Evolutionary conservation across 495 filamentous ascomycete species (phyloP).

Genomic region (Xylaria acuta): DNA sequence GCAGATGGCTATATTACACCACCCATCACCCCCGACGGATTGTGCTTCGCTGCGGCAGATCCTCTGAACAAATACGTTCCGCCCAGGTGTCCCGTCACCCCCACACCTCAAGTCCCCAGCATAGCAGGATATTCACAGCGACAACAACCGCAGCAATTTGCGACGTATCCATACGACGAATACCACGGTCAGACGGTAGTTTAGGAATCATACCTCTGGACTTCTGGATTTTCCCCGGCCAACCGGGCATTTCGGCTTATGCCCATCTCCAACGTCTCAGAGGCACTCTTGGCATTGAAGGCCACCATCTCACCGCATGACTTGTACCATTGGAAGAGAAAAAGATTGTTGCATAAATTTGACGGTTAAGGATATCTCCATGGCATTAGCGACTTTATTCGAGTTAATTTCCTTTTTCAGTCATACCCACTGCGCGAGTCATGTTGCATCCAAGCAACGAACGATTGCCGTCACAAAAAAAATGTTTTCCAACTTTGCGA

Average conservation of each 20-base stretch:
- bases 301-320: conserved; percentile 27
- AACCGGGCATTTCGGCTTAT: neutral
- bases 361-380: conserved; percentile 46
- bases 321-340: conserved; percentile 44
- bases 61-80: conserved; percentile 55
- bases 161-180: conserved; percentile 36
- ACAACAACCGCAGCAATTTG: conserved; percentile 35
- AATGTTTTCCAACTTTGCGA: conserved; percentile 41
- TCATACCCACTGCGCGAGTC: conserved; percentile 44
- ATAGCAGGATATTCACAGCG: conserved; percentile 32
- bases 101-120: conserved; percentile 50
- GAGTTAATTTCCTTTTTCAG: conserved; percentile 38
- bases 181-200: conserved; percentile 39
- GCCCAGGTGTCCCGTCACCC: conserved; percentile 60
- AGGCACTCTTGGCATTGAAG: conserved; percentile 17
- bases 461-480: conserved; percentile 42
- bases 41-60: conserved; percentile 58
- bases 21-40: conserved; percentile 91
- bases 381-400: conserved; percentile 46
- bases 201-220: conserved; percentile 29
- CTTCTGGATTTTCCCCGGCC: conserved; percentile 20
- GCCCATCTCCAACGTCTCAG: conserved; percentile 8
- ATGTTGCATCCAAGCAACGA: conserved; percentile 37
- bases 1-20: conserved; percentile 89
- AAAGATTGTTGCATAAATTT: conserved; percentile 48